Evolutionary conservation across 106 monocot species (phyloP).

Genomic region (Agapanthus africanus): DNA sequence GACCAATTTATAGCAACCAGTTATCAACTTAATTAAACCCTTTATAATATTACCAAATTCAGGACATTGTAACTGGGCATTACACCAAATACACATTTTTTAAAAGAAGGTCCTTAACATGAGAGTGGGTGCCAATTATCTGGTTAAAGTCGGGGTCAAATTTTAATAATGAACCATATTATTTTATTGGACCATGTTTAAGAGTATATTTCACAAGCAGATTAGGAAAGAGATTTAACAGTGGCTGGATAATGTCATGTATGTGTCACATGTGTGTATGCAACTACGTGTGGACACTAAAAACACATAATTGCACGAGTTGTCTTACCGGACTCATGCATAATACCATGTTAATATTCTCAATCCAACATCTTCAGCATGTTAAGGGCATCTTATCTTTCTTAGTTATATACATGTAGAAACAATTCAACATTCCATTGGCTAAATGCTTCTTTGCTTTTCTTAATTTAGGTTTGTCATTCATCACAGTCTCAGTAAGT

Average conservation of each 20-base stretch:
- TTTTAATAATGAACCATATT: not conserved
- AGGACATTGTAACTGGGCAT: not conserved
- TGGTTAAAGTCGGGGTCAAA: not conserved
- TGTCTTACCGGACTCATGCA: not conserved
- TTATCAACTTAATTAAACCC: not conserved
- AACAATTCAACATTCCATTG: not conserved
- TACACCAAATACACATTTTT: not conserved
- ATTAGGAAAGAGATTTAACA: no score
- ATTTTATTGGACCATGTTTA: no score
- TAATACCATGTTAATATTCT: no score
- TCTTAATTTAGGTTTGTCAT: constrained; percentile 95
- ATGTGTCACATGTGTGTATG: not conserved
- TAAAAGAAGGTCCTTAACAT: not conserved
- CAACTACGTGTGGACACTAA: no score
- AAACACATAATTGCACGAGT: no score
- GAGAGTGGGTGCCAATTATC: not conserved
- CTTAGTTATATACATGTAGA: not conserved
- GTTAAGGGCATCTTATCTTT: not conserved
- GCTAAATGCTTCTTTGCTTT: constrained; percentile 13
- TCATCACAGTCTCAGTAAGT: constrained; percentile 99
- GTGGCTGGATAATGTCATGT: no score
- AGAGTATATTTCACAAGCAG: no score
- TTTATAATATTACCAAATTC: constrained; percentile 1
- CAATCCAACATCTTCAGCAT: not conserved
- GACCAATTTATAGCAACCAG: not conserved